phyloP scores from a whole-genome alignment of 371 early-diverging fungal genomes.

The Mortierella sp. region DNA sequence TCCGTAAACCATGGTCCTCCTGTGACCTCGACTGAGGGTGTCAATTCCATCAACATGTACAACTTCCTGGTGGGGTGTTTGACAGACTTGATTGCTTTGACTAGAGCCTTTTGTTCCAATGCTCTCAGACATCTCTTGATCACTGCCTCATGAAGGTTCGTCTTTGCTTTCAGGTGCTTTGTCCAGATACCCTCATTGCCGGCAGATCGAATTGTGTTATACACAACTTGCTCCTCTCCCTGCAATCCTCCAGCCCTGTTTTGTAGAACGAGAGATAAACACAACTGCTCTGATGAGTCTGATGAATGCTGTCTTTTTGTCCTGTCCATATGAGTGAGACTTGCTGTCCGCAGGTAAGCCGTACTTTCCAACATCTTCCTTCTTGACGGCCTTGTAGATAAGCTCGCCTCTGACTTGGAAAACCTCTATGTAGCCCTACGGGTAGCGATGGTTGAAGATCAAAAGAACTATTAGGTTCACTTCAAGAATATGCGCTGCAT shows the following conservation, averaged over 20 bases:
- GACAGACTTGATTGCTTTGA: slow-evolving; percentile 95
- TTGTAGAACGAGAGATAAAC: slow-evolving; percentile 28
- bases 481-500: neutral
- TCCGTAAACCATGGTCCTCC: slow-evolving; percentile 99
- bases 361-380: slow-evolving; percentile 59
- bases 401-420: slow-evolving; percentile 50
- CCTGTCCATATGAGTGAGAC: neutral
- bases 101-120: slow-evolving; percentile 86
- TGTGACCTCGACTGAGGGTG: slow-evolving; percentile 93
- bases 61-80: slow-evolving; percentile 94
- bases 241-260: slow-evolving; percentile 53
- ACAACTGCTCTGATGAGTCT: neutral
- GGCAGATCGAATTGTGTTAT: slow-evolving; percentile 83
- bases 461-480: neutral
- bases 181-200: slow-evolving; percentile 91
- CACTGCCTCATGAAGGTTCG: slow-evolving; percentile 86
- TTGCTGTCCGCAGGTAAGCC: neutral
- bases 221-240: slow-evolving; percentile 73
- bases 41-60: slow-evolving; percentile 92
- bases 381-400: slow-evolving; percentile 59
- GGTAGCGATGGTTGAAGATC: neutral
- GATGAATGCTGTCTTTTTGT: no score
- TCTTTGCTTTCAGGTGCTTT: slow-evolving; percentile 87
- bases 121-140: slow-evolving; percentile 84
- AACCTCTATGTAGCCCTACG: slow-evolving; percentile 54